Conservation (phyloP, 305 asterid genomes). For the Salvia sclarea region DNA sequence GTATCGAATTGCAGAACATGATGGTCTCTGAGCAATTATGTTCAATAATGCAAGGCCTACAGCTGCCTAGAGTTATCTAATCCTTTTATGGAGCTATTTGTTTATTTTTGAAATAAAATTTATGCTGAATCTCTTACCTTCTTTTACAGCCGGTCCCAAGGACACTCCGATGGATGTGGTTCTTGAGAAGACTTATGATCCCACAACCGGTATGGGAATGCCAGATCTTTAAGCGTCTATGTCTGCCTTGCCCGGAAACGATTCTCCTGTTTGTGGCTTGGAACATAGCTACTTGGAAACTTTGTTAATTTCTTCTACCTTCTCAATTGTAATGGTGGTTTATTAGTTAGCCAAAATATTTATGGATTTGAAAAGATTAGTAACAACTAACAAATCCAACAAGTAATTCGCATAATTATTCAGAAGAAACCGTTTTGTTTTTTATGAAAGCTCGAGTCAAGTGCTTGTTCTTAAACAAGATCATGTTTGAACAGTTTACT, state of each 20-base stretch:
- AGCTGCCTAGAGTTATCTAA: not conserved
- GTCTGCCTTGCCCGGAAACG: not conserved
- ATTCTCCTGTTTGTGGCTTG: constrained; percentile 8
- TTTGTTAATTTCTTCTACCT: not conserved
- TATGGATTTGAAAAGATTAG: no score
- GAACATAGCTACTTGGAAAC: not conserved
- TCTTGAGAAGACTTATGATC: constrained; percentile 74
- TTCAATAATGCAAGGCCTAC: constrained; percentile 6
- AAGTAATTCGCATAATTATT: not conserved
- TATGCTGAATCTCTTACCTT: constrained; percentile 14
- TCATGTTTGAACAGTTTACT: no score
- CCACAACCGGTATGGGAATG: constrained; percentile 85
- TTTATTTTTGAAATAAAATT: not conserved
- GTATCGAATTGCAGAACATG: not conserved
- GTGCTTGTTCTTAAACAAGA: no score
- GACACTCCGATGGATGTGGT: constrained; percentile 81
- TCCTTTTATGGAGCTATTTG: constrained; percentile 2
- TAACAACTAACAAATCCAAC: not conserved
- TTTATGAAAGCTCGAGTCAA: not conserved
- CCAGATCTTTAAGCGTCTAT: constrained; percentile 60
- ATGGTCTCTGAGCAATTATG: not conserved
- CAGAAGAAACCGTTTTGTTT: not conserved
- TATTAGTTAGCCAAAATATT: not conserved
- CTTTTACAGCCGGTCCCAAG: constrained; percentile 82
- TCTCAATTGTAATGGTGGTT: not conserved